These are phyloP conservation scores for Pterocarpus santalinus DNA, from an alignment of 306 rosid genomes.

Conservation along the genomic window DNA sequence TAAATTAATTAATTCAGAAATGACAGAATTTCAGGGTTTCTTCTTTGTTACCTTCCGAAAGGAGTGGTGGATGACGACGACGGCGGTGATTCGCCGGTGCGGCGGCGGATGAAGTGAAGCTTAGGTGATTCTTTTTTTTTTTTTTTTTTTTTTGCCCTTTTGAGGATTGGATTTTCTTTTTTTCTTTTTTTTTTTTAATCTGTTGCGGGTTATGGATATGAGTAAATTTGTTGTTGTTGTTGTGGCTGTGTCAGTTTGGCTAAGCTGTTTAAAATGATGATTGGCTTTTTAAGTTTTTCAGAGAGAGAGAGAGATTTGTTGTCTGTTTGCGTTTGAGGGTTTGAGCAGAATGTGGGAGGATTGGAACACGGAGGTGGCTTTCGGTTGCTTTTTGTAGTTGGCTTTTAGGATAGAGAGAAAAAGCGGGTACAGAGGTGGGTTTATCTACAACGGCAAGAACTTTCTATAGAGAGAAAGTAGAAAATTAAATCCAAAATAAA, in stretches of 20 bases:
- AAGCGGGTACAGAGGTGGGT: too few species aligned
- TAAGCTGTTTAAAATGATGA: background rate
- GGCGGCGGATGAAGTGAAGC: background rate
- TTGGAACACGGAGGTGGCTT: slow-evolving; percentile 11
- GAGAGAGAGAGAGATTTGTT: background rate
- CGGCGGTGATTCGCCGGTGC: background rate
- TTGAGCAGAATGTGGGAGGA: background rate
- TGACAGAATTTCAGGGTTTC: background rate
- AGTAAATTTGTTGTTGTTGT: too few species aligned
- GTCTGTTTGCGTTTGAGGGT: background rate
- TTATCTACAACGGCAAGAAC: slow-evolving; percentile 27
- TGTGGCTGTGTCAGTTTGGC: background rate
- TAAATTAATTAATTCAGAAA: background rate
- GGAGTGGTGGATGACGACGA: slow-evolving; percentile 13
- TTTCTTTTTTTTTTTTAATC: too few species aligned
- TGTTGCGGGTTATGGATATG: background rate
- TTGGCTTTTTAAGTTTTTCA: background rate
- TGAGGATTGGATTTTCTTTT: too few species aligned
- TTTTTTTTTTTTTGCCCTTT: background rate
- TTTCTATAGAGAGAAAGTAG: slow-evolving; percentile 14
- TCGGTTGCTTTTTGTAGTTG: slow-evolving; percentile 35
- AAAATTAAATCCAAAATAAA: background rate
- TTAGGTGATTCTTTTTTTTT: background rate
- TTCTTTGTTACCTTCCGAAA: slow-evolving; percentile 24
- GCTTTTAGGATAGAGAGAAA: background rate